These are phyloP conservation scores for Paramarasmius palmivorus DNA, from an alignment of 1,284 basidiomycete species.

Conservation along the genomic window DNA sequence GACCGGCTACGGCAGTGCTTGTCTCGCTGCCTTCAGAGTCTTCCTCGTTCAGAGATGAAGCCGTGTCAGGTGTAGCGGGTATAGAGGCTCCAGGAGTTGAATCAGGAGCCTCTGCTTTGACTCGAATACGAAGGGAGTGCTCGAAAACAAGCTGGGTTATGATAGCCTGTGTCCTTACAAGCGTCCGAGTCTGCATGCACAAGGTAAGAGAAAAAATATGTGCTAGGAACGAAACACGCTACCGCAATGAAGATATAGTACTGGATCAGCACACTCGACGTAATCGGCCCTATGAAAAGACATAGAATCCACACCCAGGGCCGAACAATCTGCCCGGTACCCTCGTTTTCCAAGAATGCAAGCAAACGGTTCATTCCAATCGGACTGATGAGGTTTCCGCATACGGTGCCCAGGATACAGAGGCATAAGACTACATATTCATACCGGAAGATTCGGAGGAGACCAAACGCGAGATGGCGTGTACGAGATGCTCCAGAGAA, in stretches of 20 bases:
- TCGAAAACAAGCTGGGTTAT: conserved; percentile 61
- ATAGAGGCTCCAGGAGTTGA: conserved; percentile 12
- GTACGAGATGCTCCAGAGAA: conserved; percentile 30
- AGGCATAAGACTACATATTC: conserved; percentile 40
- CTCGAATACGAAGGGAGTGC: conserved; percentile 55
- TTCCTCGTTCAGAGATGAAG: conserved; percentile 6
- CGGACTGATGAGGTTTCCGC: conserved; percentile 42
- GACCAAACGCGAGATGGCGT: conserved; percentile 34
- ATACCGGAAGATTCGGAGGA: conserved; percentile 33
- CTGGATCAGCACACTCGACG: conserved; percentile 37
- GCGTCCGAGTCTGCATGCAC: conserved; percentile 19
- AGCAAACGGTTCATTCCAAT: conserved; percentile 48
- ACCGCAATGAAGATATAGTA: conserved; percentile 38
- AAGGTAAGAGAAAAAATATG: not conserved
- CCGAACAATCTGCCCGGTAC: conserved; percentile 32
- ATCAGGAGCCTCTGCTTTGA: conserved; percentile 39
- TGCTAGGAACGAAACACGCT: conserved; percentile 10
- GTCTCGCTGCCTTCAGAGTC: conserved; percentile 2
- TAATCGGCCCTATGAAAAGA: conserved; percentile 59
- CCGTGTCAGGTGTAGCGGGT: conserved; percentile 13
- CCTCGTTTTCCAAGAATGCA: conserved; percentile 43
- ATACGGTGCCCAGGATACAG: conserved; percentile 31
- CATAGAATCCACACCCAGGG: conserved; percentile 67
- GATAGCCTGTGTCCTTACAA: conserved; percentile 38
- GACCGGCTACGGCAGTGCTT: conserved; percentile 3